Evolutionary conservation across 2,329 filamentous ascomycete genomes (phyloP).

Genomic region (Trichoderma harzianum): DNA sequence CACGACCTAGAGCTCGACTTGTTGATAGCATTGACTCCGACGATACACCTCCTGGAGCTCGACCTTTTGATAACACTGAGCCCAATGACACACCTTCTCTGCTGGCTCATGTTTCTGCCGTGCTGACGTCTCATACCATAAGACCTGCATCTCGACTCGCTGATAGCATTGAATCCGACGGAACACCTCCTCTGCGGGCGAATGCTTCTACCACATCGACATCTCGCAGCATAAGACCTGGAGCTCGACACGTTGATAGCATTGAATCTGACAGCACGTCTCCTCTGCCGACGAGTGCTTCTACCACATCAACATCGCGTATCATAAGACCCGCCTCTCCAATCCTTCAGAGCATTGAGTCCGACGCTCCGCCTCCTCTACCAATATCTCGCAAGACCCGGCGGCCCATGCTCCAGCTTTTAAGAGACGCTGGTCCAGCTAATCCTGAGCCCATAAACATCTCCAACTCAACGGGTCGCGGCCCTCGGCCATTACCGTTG

Average conservation of each 20-base stretch:
- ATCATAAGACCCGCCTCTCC: not conserved
- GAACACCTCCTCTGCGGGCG: not conserved
- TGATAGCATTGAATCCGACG: not conserved
- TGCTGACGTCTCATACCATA: not conserved
- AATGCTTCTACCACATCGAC: not conserved
- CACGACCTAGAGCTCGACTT: not conserved
- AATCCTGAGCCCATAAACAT: not conserved
- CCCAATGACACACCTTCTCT: not conserved
- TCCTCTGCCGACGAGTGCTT: not conserved
- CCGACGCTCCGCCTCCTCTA: not conserved
- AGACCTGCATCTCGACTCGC: not conserved
- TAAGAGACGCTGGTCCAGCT: not conserved
- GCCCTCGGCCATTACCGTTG: not conserved
- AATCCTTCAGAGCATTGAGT: not conserved
- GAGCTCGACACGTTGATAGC: not conserved
- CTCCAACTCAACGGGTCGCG: not conserved
- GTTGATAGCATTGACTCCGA: not conserved
- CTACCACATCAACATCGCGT: not conserved
- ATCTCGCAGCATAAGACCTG: not conserved
- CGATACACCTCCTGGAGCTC: not conserved
- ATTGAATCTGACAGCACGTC: not conserved
- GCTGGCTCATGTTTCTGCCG: not conserved
- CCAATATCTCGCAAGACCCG: not conserved
- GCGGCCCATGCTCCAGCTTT: not conserved
- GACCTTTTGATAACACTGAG: not conserved